phyloP scores from a whole-genome alignment of 805 yeast species.

The Kodamaea fukazawae region DNA sequence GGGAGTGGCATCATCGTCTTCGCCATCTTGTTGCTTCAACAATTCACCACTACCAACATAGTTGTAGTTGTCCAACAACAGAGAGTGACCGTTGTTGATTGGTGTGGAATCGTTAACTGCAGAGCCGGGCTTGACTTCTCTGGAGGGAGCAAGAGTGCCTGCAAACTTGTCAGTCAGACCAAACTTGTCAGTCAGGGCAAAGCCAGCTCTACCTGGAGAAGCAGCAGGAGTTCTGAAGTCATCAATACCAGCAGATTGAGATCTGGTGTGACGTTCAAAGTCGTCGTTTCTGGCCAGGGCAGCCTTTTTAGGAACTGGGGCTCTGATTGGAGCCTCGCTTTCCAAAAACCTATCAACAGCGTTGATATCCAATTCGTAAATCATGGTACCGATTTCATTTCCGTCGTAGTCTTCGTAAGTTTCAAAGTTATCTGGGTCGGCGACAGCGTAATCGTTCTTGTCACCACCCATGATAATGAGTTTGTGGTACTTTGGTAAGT shows the following conservation, averaged over 20 bases:
- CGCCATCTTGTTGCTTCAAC: not conserved
- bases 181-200: not conserved
- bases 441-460: slow-evolving; percentile 60
- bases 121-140: slow-evolving; percentile 1
- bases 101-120: slow-evolving; percentile 2
- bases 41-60: slow-evolving; percentile 19
- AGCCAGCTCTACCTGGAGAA: slow-evolving; percentile 15
- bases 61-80: slow-evolving; percentile 28
- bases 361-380: slow-evolving; percentile 60
- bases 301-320: slow-evolving; percentile 3
- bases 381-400: slow-evolving; percentile 50
- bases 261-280: slow-evolving; percentile 31
- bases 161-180: not conserved
- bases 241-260: slow-evolving; percentile 34
- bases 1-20: slow-evolving; percentile 4
- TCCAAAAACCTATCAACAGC: slow-evolving; percentile 33
- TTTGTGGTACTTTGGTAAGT: slow-evolving; percentile 61
- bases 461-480: slow-evolving; percentile 91
- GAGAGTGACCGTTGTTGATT: slow-evolving; percentile 12
- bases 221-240: slow-evolving; percentile 25
- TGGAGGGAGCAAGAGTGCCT: slow-evolving; percentile 1
- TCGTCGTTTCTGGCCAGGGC: slow-evolving; percentile 11
- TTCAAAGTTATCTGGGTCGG: slow-evolving; percentile 47
- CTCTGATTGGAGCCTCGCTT: slow-evolving; percentile 4
- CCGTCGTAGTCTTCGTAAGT: slow-evolving; percentile 53